Percentiles rank a stretch among this genome's conserved stretches.
Conservation (phyloP, 257 asterid species). For the Orobanche coerulescens region DNA sequence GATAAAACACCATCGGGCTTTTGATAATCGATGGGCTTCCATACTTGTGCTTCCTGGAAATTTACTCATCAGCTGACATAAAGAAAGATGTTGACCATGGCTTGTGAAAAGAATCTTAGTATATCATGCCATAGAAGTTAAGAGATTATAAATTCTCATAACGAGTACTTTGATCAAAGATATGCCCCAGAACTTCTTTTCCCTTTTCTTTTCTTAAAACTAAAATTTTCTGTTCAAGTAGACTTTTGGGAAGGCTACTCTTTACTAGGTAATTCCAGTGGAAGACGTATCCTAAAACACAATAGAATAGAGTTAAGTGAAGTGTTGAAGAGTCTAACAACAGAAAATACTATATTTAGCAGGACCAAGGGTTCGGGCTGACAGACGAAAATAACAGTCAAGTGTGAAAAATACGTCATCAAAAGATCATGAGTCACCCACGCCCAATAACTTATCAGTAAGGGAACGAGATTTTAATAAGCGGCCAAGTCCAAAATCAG, state of each 20-base stretch:
- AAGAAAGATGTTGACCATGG: background rate
- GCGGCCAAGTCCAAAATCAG: background rate
- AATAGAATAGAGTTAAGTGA: background rate
- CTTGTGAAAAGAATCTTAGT: background rate
- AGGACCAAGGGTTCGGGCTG: background rate
- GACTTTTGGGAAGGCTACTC: background rate
- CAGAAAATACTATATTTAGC: background rate
- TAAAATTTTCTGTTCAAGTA: background rate
- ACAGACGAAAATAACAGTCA: background rate
- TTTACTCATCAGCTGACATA: constrained; percentile 20
- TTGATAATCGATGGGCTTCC: constrained; percentile 63
- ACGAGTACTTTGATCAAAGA: background rate
- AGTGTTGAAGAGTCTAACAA: background rate
- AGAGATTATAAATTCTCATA: background rate
- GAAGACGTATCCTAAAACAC: no score
- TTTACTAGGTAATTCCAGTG: background rate
- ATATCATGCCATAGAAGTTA: background rate
- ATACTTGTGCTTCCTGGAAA: constrained; percentile 61
- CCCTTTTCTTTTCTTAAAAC: no score
- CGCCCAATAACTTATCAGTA: background rate
- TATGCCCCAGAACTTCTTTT: no score
- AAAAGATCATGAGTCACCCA: background rate
- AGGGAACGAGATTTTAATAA: background rate
- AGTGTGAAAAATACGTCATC: background rate
- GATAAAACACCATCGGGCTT: constrained; percentile 85